Evolutionary conservation across 2,329 filamentous ascomycete species (phyloP), one percentile per base, ranked within the genome.

Genomic region (Colletotrichum spaethianum): DNA sequence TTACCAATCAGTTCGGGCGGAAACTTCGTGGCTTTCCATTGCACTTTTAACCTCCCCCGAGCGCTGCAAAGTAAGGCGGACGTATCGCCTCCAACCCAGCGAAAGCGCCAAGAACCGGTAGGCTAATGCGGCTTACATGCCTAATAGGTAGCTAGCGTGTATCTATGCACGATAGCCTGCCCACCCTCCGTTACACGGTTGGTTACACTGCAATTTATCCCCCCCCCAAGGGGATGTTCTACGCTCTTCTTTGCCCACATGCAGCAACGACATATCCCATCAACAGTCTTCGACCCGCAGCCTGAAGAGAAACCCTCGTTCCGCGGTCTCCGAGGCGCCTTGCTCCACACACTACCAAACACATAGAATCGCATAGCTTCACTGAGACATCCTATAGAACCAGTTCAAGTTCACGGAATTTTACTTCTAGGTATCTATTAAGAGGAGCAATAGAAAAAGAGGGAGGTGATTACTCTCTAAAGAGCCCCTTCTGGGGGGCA

Each of bases 341-440:
- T 3, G 38, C 14, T 28, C 2, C 33, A 36, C 2, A 2, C 26
- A 11, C 12, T 4, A 20, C 5, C 6, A 3, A 20, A 12, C 23
- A 9, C 38, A 18, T 8, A n/a, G 4, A 55, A n/a, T 8, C 5
- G 6, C 4, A 8, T 3, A 2, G 12, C 14, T 42, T 28, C 36
- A 57, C 36, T 12, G 8, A 3, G 20, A 42, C 4, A 11, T 12
- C 3, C 26, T 9, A 18, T 23, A 9, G 12, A 36, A 7, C 31
- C 11, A 4, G 1, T 23, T 16, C 16, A 46, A n/a, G 12, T 6
- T 26, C 28, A 18, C 18, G 26, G n/a, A 23, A 9, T 46, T 28
- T 52, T 52, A 12, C 2, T 46, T 65, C 63, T 59, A 59, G 53
- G 42, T 59, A 66, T 66, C 63, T 60, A 60, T 60, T 52, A 60